Conservation (phyloP, 2,329 filamentous ascomycete species). For the Zymoseptoria crescenta region DNA sequence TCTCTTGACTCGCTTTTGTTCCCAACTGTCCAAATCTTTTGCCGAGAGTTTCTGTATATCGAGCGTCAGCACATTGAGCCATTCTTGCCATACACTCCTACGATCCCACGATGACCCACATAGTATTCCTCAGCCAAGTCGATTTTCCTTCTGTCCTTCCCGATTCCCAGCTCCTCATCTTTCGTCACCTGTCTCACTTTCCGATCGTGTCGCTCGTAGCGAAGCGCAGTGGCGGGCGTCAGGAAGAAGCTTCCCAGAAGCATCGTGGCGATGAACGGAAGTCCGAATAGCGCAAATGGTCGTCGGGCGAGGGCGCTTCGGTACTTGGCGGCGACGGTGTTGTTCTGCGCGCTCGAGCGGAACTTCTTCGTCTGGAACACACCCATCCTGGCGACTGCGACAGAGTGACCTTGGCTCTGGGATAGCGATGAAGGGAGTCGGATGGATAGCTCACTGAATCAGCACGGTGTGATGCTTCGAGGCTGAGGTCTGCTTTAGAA, state of each 20-base stretch:
- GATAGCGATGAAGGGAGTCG: background rate
- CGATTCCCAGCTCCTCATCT: conserved; percentile 79
- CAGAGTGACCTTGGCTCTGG: background rate
- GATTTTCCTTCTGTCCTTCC: conserved; percentile 61
- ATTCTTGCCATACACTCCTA: conserved; percentile 10
- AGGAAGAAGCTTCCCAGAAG: conserved; percentile 88
- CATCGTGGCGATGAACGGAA: conserved; percentile 86
- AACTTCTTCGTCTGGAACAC: conserved; percentile 42
- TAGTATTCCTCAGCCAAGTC: conserved; percentile 84
- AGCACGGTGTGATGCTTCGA: background rate
- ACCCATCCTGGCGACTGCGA: conserved; percentile 22
- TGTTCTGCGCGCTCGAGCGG: conserved; percentile 56
- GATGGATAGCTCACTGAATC: background rate
- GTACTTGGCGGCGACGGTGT: conserved; percentile 67
- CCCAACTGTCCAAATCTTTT: conserved; percentile 92
- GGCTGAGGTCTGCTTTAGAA: background rate
- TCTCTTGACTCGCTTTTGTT: conserved; percentile 88
- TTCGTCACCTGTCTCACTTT: conserved; percentile 77
- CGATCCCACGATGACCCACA: conserved; percentile 45
- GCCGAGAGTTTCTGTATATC: conserved; percentile 61
- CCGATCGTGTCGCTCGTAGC: conserved; percentile 88
- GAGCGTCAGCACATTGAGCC: conserved; percentile 7
- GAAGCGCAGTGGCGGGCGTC: conserved; percentile 84
- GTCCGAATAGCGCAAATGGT: conserved; percentile 86
- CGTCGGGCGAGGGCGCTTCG: conserved; percentile 65